These are phyloP conservation scores for Dryas alaskensis DNA, from an alignment of 306 rosid genomes.

Conservation along the genomic window DNA sequence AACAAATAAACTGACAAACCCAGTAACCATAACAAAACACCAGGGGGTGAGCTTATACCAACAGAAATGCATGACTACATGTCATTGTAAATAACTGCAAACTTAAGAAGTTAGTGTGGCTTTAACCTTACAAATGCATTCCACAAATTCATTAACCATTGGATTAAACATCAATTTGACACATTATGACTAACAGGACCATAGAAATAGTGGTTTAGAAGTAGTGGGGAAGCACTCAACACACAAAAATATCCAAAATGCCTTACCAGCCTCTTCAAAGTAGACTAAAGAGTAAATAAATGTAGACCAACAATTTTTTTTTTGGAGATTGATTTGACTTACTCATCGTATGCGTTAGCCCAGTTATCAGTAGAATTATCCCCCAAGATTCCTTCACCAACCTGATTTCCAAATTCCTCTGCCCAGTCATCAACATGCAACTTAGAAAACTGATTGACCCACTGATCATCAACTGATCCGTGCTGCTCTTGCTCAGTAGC, in stretches of 20 bases:
- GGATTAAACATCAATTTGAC: neutral
- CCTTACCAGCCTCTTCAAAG: neutral
- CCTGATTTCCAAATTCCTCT: slow-evolving; percentile 80
- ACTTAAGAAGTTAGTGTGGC: neutral
- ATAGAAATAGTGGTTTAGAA: no score
- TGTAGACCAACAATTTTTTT: neutral
- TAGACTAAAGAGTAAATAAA: neutral
- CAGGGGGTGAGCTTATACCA: neutral
- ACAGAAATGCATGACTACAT: neutral
- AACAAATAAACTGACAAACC: no score
- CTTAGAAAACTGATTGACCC: slow-evolving; percentile 92
- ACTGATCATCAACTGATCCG: slow-evolving; percentile 62
- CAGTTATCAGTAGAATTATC: slow-evolving; percentile 62
- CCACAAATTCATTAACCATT: slow-evolving; percentile 2
- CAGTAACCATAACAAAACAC: no score
- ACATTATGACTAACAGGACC: no score
- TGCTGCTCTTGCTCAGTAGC: slow-evolving; percentile 42
- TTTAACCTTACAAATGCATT: neutral
- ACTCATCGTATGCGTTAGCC: slow-evolving; percentile 90
- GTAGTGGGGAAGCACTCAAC: no score
- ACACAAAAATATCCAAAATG: neutral
- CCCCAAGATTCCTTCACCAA: slow-evolving; percentile 69
- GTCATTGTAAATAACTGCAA: neutral
- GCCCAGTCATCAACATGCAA: slow-evolving; percentile 85
- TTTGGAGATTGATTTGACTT: slow-evolving; percentile 33